Conservation (phyloP, 495 filamentous ascomycete species). For the Penicillium roqueforti region DNA sequence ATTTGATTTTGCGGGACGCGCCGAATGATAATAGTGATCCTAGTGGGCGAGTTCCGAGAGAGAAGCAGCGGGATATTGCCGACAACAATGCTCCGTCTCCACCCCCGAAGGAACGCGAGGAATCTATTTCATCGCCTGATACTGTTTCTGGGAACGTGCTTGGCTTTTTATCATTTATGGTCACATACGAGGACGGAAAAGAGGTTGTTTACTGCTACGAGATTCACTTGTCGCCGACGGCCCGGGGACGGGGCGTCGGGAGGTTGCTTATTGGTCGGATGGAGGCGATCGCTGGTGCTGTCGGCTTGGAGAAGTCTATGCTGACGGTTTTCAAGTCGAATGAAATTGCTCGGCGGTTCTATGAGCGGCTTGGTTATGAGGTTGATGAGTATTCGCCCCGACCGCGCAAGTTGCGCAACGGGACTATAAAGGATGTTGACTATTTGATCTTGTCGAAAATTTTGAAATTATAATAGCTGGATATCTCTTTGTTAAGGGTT, state of each 20-base stretch:
- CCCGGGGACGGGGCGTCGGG: conserved; percentile 49
- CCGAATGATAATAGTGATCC: neutral
- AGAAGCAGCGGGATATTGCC: neutral
- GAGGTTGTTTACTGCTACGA: conserved; percentile 86
- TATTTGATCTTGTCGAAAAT: conserved; percentile 70
- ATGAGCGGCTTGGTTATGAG: conserved; percentile 62
- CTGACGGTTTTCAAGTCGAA: conserved; percentile 77
- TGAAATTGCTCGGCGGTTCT: conserved; percentile 56
- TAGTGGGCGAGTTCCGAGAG: neutral
- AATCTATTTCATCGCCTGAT: neutral
- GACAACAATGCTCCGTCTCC: neutral
- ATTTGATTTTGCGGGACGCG: conserved; percentile 51
- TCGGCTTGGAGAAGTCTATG: conserved; percentile 69
- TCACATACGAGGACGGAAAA: conserved; percentile 70
- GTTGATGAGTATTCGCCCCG: conserved; percentile 63
- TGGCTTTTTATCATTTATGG: conserved; percentile 79
- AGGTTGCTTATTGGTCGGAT: conserved; percentile 37
- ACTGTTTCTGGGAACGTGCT: conserved; percentile 23
- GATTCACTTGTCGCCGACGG: conserved; percentile 60
- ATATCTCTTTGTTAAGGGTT: neutral
- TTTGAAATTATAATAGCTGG: conserved; percentile 23
- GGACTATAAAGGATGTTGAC: conserved; percentile 58
- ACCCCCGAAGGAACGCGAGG: neutral
- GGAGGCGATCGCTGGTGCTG: conserved; percentile 39
- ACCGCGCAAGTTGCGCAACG: conserved; percentile 58